Evolutionary conservation across 2,329 filamentous ascomycete genomes (phyloP), one percentile per base, ranked within the genome.

Genomic region (Venturia pyrina): DNA sequence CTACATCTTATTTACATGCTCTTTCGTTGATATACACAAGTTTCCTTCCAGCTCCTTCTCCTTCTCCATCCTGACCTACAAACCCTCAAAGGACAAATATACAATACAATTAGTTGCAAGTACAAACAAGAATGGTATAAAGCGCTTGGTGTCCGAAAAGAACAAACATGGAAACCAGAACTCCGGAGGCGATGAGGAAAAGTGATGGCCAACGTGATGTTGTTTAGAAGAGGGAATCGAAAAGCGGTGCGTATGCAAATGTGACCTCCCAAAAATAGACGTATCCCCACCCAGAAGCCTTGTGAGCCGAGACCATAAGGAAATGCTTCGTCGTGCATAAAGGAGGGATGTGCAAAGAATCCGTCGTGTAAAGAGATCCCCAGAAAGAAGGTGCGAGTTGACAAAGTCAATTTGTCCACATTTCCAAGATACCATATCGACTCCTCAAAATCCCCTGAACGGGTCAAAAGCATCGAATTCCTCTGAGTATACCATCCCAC

Each of bases 391-490:
- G 32, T n/a, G 53, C 53, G 11, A 21, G 28, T 59, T 15, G 53
- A 10, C 28, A 59, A 59, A n/a, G 28, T 37, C 32, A 10, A 6
- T 37, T 13, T 37, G 3, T 24, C 48, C 8, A 28, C 37, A 11
- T 8, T 28, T n/a, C 8, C 24, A 37, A 59, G 37, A 15, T 37
- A 19, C 17, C 53, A 59, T 21, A 13, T 1, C 5, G 2, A 28
- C 21, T 11, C 32, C 8, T 69, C 61, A 75, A 67, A 75, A 75
- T 19, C 73, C 73, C 66, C 70, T 72, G 68, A 76, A 76, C 0
- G 78, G 78, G 73, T 82, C 79, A 40, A 75, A 77, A 40, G 73
- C 69, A 40, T 79, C 78, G 69, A 74, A 73, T 41, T 74, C 74
- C 65, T 73, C 67, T 6, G 32, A 60, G 28, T 66, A 66, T 17